Base-by-base conservation (phyloP, 345 rosid species). In the Hirschfeldia incana region DNA sequence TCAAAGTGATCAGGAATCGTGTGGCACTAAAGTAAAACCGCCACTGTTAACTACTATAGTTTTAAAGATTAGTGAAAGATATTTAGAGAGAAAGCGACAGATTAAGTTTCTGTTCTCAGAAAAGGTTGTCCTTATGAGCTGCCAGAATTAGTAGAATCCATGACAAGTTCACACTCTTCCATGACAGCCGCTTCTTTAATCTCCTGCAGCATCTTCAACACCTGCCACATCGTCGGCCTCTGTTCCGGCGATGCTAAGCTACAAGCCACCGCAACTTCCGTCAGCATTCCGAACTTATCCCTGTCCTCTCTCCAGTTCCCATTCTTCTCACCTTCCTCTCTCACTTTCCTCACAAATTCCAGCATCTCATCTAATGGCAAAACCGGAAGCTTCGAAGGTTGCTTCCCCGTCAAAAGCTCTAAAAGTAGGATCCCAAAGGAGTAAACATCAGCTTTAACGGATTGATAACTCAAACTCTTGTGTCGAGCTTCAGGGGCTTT, bases 211-310 rank as follows among this genome's bases (percentile, higher is more conserved):
- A 94, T 91, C 87, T 92, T 94, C 85, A 92, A 77, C 4, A 92
- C 97, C 74, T 91, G 97, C 98, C 97, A 92, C 98, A 92, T 94
- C 0, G 97, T 89, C 0, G 98, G 98, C 80, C 98, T 87, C 76
- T 94, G 98, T 60, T 94, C 98, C 1, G 94, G 86, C 37, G 95
- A 89, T 27, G 76, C 76, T 81, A 55, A 78, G 59, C 90, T 82
- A 79, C 98, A 94, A 30, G 82, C 86, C 57, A 86, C 76, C 16
- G 95, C 97, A 34, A 94, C 91, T 79, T 92, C 95, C 4, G 86
- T 77, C 53, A 92, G 87, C 97, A 94, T 94, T 65, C 77, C 86
- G 36, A 92, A 83, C 70, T 85, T 85, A 65, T 85, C 90, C 12
- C 80, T 90, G 63, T 85, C 92, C 53, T 80, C 80, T 75, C 68